Conservation (phyloP, 164 flowering plant species). For the Berberis vulgaris region DNA sequence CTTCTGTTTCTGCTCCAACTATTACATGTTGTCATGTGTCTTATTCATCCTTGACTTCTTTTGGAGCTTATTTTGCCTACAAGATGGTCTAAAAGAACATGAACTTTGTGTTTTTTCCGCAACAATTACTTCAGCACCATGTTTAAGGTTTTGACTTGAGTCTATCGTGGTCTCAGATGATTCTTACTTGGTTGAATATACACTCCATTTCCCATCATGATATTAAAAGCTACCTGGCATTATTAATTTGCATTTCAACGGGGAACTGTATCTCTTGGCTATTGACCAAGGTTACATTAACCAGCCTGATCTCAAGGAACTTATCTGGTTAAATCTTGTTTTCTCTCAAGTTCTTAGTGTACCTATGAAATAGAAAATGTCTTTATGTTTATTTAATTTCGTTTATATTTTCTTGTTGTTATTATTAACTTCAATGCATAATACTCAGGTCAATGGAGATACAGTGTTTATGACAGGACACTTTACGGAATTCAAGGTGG, state of each 20-base stretch:
- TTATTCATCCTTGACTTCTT: slow-evolving; percentile 5
- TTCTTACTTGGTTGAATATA: too few species aligned
- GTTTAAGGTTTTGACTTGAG: slow-evolving; percentile 65
- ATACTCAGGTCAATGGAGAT: slow-evolving; percentile 86
- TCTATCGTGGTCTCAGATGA: too few species aligned
- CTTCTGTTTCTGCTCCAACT: background rate
- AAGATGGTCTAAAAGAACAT: slow-evolving; percentile 76
- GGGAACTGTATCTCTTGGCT: slow-evolving; percentile 76
- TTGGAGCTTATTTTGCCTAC: slow-evolving; percentile 73
- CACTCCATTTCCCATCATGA: background rate
- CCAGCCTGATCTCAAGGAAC: slow-evolving; percentile 49
- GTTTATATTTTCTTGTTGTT: too few species aligned
- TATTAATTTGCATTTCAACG: slow-evolving; percentile 51
- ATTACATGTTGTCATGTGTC: background rate
- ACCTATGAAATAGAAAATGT: too few species aligned
- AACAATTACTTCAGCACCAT: slow-evolving; percentile 98
- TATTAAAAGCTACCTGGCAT: background rate
- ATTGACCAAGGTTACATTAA: slow-evolving; percentile 93
- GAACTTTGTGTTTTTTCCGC: slow-evolving; percentile 94
- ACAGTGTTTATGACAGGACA: slow-evolving; percentile 75
- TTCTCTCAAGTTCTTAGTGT: too few species aligned
- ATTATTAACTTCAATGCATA: background rate
- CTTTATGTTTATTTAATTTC: too few species aligned
- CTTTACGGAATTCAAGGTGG: slow-evolving; percentile 79
- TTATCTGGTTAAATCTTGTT: too few species aligned